Conservation (phyloP, 1,284 basidiomycete species). For the Sporisorium scitamineum region DNA sequence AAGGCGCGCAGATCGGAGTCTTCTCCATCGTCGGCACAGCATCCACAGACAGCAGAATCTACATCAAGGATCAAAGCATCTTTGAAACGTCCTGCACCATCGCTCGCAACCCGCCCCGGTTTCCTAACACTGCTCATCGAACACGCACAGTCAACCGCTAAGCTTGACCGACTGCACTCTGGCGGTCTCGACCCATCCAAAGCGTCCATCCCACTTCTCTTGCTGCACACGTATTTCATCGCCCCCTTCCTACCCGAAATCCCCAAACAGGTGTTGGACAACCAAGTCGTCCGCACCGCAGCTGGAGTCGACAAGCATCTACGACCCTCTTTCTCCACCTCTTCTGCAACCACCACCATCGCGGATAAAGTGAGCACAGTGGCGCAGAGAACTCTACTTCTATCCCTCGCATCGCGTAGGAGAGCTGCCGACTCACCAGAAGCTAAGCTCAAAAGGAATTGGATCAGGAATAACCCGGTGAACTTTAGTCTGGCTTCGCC, state of each 20-base stretch:
- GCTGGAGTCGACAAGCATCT: conserved; percentile 35
- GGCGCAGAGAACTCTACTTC: conserved; percentile 35
- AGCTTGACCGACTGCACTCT: conserved; percentile 31
- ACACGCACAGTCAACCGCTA: conserved; percentile 40
- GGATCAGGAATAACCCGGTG: conserved; percentile 48
- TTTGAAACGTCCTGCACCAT: conserved; percentile 6
- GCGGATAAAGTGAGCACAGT: conserved; percentile 29
- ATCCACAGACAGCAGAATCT: background rate
- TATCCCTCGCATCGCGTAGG: conserved; percentile 37
- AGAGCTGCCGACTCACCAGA: conserved; percentile 34
- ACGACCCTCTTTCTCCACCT: conserved; percentile 9
- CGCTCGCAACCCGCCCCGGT: conserved; percentile 50
- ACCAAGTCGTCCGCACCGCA: conserved; percentile 26
- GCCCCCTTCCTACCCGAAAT: conserved; percentile 57
- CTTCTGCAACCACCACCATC: background rate
- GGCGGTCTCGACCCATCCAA: conserved; percentile 24
- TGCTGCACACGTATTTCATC: conserved; percentile 62
- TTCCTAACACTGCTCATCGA: conserved; percentile 58
- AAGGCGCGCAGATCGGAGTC: conserved; percentile 6
- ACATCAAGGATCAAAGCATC: background rate
- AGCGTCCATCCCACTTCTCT: conserved; percentile 45
- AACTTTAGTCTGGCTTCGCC: conserved; percentile 31
- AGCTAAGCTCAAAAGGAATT: conserved; percentile 33
- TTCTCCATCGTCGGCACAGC: background rate
- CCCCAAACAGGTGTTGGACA: conserved; percentile 31